Evolutionary conservation across 805 yeast species (phyloP).

Genomic region (Grigorovia humatica): DNA sequence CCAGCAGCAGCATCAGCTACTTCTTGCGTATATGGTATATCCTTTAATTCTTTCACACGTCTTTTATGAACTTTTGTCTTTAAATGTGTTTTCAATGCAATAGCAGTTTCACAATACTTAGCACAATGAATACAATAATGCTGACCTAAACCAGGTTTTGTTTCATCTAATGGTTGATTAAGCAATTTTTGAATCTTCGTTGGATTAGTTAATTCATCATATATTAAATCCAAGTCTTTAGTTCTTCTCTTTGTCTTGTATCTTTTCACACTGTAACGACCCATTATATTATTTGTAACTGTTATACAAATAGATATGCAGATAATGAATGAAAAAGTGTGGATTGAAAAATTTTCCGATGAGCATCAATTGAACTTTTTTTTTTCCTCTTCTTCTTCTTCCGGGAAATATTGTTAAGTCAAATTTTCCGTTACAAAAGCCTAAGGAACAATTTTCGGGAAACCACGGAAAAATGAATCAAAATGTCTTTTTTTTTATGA

Average conservation of each 20-base stretch:
- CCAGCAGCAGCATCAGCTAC: conserved; percentile 93
- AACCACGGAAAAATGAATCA: too few relatives aligned
- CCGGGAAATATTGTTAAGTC: too few relatives aligned
- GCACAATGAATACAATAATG: conserved; percentile 92
- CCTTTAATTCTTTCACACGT: conserved; percentile 63
- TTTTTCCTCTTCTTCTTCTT: too few relatives aligned
- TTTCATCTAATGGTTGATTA: conserved; percentile 81
- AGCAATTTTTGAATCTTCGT: conserved; percentile 56
- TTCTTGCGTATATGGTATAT: conserved; percentile 73
- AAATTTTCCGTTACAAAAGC: too few relatives aligned
- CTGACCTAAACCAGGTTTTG: conserved; percentile 90
- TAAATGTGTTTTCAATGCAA: conserved; percentile 61
- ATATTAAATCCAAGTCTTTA: conserved; percentile 74
- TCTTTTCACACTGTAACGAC: conserved; percentile 75
- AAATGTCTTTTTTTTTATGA: background rate
- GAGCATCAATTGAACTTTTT: background rate
- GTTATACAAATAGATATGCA: too few relatives aligned
- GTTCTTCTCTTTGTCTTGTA: conserved; percentile 86
- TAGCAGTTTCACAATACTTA: conserved; percentile 73
- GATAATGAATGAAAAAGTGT: too few relatives aligned
- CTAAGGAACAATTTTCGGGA: background rate
- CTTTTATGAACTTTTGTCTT: conserved; percentile 78
- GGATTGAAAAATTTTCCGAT: background rate
- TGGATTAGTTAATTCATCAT: conserved; percentile 57
- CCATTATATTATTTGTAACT: conserved; percentile 39